phyloP scores from a whole-genome alignment of 2,329 filamentous ascomycete genomes.

The Botrytis pseudocinerea region DNA sequence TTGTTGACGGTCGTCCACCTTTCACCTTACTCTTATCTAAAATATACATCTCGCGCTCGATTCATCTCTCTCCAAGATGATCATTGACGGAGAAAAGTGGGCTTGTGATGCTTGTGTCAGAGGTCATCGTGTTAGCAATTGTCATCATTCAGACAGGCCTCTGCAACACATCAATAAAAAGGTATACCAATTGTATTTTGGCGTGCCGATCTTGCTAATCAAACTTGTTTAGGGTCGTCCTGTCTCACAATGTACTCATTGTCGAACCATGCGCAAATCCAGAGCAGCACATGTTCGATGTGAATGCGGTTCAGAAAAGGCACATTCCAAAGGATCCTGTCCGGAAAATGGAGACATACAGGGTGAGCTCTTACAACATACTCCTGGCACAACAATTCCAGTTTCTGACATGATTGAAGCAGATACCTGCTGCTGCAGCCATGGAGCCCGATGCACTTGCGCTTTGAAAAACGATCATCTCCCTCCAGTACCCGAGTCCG shows the following conservation, averaged over 20 bases:
- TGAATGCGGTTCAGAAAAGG: conserved; percentile 91
- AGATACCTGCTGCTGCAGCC: conserved; percentile 71
- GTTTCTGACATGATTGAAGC: conserved; percentile 42
- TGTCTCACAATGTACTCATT: conserved; percentile 97
- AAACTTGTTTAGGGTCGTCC: conserved; percentile 65
- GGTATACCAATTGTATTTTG: conserved; percentile 29
- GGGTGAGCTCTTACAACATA: conserved; percentile 41
- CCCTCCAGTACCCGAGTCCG: conserved; percentile 64
- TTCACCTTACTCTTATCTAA: conserved; percentile 2
- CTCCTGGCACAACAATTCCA: conserved; percentile 34
- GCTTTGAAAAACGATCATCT: conserved; percentile 63
- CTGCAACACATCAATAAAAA: conserved; percentile 97
- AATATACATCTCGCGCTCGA: conserved; percentile 29
- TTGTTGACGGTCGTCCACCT: conserved; percentile 35
- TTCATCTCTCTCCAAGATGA: conserved; percentile 53
- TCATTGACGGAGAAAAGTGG: conserved; percentile 95
- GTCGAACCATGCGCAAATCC: conserved; percentile 93
- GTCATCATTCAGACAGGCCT: conserved; percentile 89
- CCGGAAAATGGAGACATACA: conserved; percentile 51
- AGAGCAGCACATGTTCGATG: conserved; percentile 93
- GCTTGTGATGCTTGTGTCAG: conserved; percentile 92
- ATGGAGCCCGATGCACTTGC: conserved; percentile 67
- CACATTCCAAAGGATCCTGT: conserved; percentile 59
- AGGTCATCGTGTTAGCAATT: conserved; percentile 98
- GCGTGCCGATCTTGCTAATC: conserved; percentile 15